Conservation (phyloP, 2,329 filamentous ascomycete genomes). For the Gnomoniopsis smithogilvyi region DNA sequence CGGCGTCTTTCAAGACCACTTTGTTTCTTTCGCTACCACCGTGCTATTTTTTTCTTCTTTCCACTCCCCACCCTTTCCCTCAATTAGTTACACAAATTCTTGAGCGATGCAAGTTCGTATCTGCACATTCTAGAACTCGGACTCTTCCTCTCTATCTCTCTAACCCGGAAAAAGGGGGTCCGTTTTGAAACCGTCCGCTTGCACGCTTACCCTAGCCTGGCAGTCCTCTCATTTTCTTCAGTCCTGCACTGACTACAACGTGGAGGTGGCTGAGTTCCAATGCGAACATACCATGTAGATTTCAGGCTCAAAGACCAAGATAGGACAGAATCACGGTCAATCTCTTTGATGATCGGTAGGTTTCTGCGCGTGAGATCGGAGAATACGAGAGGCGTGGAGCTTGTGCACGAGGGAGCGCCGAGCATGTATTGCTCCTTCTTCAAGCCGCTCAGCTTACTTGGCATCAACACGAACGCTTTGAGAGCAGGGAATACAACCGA, state of each 20-base stretch:
- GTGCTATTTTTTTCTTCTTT: too few relatives aligned
- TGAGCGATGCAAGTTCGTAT: not conserved
- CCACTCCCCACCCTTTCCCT: too few relatives aligned
- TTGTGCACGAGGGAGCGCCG: not conserved
- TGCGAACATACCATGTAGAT: not conserved
- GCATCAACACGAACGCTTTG: not conserved
- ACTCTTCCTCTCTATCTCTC: not conserved
- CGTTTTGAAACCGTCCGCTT: not conserved
- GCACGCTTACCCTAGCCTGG: not conserved
- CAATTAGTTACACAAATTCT: too few relatives aligned
- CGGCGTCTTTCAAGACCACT: too few relatives aligned
- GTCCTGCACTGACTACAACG: not conserved
- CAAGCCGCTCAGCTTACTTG: not conserved
- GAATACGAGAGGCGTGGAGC: constrained; percentile 1
- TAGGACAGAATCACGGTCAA: not conserved
- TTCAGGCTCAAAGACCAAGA: not conserved
- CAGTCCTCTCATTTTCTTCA: constrained; percentile 1
- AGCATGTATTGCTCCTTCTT: not conserved
- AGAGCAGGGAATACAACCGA: too few relatives aligned
- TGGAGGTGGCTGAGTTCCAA: constrained; percentile 9
- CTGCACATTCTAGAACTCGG: not conserved
- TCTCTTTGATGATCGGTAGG: not conserved
- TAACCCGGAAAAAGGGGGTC: not conserved
- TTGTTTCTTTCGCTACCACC: too few relatives aligned
- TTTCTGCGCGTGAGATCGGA: not conserved